Evolutionary conservation across 768 basidiomycete genomes (phyloP).

Genomic region (Lactarius tabidus): DNA sequence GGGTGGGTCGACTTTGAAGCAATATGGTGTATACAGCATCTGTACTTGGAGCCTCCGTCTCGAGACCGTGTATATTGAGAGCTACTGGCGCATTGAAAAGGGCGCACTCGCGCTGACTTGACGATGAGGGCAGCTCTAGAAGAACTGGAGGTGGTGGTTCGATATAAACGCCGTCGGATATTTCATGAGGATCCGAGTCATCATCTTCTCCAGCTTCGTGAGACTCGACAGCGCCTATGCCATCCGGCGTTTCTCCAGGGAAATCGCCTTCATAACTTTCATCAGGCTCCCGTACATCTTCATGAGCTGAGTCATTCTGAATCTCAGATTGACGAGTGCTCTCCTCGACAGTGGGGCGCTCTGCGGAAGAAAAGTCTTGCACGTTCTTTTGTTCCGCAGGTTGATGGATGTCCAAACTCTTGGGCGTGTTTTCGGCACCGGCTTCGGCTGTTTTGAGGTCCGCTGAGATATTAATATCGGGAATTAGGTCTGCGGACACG

Average conservation of each 20-base stretch:
- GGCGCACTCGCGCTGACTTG: constrained; percentile 35
- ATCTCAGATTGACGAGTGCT: background rate
- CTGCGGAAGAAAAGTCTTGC: background rate
- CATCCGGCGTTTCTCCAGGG: background rate
- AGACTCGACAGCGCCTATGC: background rate
- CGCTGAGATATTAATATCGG: background rate
- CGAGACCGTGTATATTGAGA: constrained; percentile 11
- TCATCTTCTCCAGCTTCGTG: constrained; percentile 7
- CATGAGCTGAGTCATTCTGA: constrained; percentile 3
- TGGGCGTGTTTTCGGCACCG: background rate
- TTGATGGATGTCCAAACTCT: background rate
- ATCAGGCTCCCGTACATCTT: background rate
- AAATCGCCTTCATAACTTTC: background rate
- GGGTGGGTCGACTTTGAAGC: constrained; percentile 57
- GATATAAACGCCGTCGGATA: constrained; percentile 53
- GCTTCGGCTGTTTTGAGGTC: background rate
- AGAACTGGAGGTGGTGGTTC: constrained; percentile 72
- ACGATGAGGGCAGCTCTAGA: constrained; percentile 40
- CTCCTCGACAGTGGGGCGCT: background rate
- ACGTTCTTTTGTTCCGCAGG: background rate
- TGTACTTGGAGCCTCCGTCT: constrained; percentile 21
- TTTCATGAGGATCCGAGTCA: constrained; percentile 21
- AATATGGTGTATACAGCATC: constrained; percentile 39
- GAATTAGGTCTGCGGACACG: background rate
- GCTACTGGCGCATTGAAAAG: constrained; percentile 24